These are phyloP conservation scores for Barnettozyma botsteinii DNA, from an alignment of 805 yeast genomes.

Conservation along the genomic window DNA sequence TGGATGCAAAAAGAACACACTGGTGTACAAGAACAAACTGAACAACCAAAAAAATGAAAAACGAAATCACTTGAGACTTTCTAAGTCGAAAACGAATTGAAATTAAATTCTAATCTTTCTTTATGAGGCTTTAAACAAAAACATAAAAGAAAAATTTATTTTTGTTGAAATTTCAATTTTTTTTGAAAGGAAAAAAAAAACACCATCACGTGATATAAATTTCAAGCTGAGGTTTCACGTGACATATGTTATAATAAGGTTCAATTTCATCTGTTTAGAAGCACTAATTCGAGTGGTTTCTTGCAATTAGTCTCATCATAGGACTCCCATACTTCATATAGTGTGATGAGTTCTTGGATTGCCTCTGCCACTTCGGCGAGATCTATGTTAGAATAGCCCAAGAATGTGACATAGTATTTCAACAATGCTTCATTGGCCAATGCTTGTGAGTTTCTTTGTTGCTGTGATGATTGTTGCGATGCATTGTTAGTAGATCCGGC, in stretches of 20 bases:
- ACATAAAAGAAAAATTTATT: too few relatives aligned
- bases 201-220: not conserved
- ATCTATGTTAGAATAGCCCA: conserved; percentile 74
- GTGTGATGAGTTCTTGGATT: conserved; percentile 74
- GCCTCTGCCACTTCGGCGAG: conserved; percentile 73
- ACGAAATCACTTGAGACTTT: too few relatives aligned
- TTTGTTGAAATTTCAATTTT: too few relatives aligned
- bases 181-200: not conserved
- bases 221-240: too few relatives aligned
- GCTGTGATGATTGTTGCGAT: conserved; percentile 6
- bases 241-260: too few relatives aligned
- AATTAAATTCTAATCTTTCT: too few relatives aligned
- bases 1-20: not conserved
- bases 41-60: too few relatives aligned
- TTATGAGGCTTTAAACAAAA: too few relatives aligned
- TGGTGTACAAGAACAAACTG: too few relatives aligned
- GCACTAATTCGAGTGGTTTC: conserved; percentile 19
- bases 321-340: conserved; percentile 84
- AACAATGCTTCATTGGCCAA: conserved; percentile 32
- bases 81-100: too few relatives aligned
- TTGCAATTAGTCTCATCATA: conserved; percentile 52
- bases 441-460: conserved; percentile 8
- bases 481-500: not conserved
- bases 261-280: conserved; percentile 16
- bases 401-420: conserved; percentile 53